Evolutionary conservation across 768 basidiomycete species (phyloP).

Genomic region (Pluteus cervinus): DNA sequence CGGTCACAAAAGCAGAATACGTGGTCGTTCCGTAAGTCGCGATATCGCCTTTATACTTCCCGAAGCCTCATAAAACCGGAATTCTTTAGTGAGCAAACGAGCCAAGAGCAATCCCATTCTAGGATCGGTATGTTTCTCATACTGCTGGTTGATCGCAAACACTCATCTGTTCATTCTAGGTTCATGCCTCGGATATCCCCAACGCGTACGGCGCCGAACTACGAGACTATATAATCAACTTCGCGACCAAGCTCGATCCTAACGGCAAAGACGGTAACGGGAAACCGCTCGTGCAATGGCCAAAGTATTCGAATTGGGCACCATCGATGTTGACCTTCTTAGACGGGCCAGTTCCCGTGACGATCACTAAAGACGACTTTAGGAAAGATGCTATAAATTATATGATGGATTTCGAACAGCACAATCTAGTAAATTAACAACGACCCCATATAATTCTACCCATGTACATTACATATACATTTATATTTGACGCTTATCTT

Average conservation of each 20-base stretch:
- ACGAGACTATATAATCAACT: constrained; percentile 29
- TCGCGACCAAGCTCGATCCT: constrained; percentile 26
- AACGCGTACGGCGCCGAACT: constrained; percentile 25
- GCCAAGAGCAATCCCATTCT: constrained; percentile 13
- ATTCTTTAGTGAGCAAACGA: constrained; percentile 15
- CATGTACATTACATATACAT: too few species aligned
- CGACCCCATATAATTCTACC: too few species aligned
- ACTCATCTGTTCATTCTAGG: constrained; percentile 11
- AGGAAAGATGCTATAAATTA: constrained; percentile 20
- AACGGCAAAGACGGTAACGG: constrained; percentile 19
- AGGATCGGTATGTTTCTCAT: constrained; percentile 10
- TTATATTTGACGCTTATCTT: too few species aligned
- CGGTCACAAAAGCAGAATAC: constrained; percentile 28
- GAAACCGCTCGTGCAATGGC: constrained; percentile 24
- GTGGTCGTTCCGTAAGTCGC: constrained; percentile 33
- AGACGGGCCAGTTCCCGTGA: constrained; percentile 6
- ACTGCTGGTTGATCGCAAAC: constrained; percentile 10
- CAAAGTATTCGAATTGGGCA: constrained; percentile 19
- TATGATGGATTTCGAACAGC: too few species aligned
- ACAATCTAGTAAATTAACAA: too few species aligned
- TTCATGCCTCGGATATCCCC: constrained; percentile 27
- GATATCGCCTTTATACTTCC: background rate
- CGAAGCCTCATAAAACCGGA: background rate
- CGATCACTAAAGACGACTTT: constrained; percentile 23
- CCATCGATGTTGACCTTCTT: constrained; percentile 20